These are phyloP conservation scores for Onygenales sp. DNA, from an alignment of 2,329 filamentous ascomycete genomes.

Conservation along the genomic window DNA sequence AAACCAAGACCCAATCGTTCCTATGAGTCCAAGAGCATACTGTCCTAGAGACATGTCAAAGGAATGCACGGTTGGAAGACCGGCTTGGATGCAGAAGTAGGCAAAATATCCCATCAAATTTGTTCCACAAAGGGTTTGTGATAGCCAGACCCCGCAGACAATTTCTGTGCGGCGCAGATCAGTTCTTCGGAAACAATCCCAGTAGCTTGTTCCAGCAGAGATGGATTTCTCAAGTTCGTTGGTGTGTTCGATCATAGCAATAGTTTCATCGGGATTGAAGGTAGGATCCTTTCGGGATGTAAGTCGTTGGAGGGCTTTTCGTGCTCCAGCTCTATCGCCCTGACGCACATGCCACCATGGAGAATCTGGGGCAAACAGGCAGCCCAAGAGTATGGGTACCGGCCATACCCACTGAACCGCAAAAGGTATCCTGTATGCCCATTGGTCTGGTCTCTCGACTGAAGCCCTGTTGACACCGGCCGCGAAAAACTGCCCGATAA, in stretches of 20 bases:
- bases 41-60: slow-evolving; percentile 41
- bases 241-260: slow-evolving; percentile 32
- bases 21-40: slow-evolving; percentile 50
- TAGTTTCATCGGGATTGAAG: slow-evolving; percentile 20
- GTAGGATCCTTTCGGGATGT: slow-evolving; percentile 15
- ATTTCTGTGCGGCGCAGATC: slow-evolving; percentile 34
- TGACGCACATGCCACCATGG: slow-evolving; percentile 33
- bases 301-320: slow-evolving; percentile 21
- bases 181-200: slow-evolving; percentile 22
- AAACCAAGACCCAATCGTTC: slow-evolving; percentile 42
- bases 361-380: slow-evolving; percentile 22
- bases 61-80: slow-evolving; percentile 21
- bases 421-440: slow-evolving; percentile 30
- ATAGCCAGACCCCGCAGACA: slow-evolving; percentile 25
- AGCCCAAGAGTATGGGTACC: slow-evolving; percentile 13
- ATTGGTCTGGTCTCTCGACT: slow-evolving; percentile 17
- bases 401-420: slow-evolving; percentile 25
- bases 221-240: slow-evolving; percentile 20
- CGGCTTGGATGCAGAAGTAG: slow-evolving; percentile 29
- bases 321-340: slow-evolving; percentile 25
- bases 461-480: slow-evolving; percentile 26
- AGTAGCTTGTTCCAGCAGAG: slow-evolving; percentile 14
- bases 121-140: slow-evolving; percentile 23
- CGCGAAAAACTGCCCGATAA: slow-evolving; percentile 30
- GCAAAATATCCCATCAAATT: slow-evolving; percentile 25